Evolutionary conservation across 352 stramenopile genomes (phyloP).

Genomic region (Globisporangium nodosum): DNA sequence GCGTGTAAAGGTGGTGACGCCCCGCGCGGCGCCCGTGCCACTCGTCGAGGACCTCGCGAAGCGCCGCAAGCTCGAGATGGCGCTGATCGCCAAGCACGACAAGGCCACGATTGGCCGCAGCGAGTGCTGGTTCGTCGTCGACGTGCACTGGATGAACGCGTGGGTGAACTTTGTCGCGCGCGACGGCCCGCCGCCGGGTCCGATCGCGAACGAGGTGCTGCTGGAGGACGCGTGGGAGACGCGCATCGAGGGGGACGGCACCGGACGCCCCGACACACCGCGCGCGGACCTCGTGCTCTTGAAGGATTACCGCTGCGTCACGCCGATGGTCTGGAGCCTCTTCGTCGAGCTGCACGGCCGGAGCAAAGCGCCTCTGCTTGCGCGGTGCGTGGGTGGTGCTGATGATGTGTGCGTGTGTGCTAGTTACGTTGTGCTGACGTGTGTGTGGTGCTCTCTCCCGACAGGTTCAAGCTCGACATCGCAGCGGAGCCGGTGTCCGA

Average conservation of each 20-base stretch:
- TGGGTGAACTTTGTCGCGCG: slow-evolving; percentile 54
- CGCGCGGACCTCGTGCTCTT: slow-evolving; percentile 32
- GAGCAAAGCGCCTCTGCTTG: slow-evolving; percentile 31
- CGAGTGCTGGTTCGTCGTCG: slow-evolving; percentile 70
- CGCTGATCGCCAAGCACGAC: slow-evolving; percentile 53
- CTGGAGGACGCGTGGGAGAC: slow-evolving; percentile 45
- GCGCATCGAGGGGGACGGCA: slow-evolving; percentile 16
- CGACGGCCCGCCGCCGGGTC: slow-evolving; percentile 36
- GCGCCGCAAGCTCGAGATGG: slow-evolving; percentile 52
- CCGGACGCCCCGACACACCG: slow-evolving; percentile 34
- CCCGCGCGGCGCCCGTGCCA: slow-evolving; percentile 17
- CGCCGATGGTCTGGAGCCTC: slow-evolving; percentile 71
- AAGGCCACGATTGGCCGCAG: slow-evolving; percentile 43
- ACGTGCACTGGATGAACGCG: slow-evolving; percentile 55
- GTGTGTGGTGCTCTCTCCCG: not conserved
- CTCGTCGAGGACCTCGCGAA: slow-evolving; percentile 45
- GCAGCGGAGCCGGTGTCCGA: slow-evolving; percentile 17
- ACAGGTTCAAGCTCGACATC: slow-evolving; percentile 26
- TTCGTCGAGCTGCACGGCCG: slow-evolving; percentile 55
- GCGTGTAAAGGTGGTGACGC: slow-evolving; percentile 9
- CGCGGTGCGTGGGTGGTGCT: slow-evolving; percentile 5
- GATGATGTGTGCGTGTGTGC: not conserved
- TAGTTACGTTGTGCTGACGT: not conserved
- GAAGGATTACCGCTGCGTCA: slow-evolving; percentile 65
- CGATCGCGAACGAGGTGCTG: slow-evolving; percentile 50